These are phyloP conservation scores for Skeletonema costatum DNA, from an alignment of 108 stramenopile genomes.

Conservation along the genomic window DNA sequence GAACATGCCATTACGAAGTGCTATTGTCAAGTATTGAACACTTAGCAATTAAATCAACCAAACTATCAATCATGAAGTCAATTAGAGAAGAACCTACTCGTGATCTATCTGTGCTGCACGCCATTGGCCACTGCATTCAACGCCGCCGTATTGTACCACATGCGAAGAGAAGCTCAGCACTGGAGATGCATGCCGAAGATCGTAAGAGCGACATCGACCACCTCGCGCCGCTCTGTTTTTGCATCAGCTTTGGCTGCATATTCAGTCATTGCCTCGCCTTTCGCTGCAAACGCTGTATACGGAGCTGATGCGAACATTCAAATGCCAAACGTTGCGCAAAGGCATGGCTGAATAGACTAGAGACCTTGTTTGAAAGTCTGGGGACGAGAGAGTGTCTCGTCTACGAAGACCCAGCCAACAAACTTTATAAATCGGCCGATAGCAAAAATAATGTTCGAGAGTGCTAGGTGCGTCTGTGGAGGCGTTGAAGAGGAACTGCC, in stretches of 20 bases:
- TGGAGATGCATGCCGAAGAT: neutral
- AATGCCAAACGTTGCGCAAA: conserved; percentile 60
- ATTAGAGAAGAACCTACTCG: neutral
- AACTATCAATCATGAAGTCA: neutral
- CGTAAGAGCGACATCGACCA: neutral
- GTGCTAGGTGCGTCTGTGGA: conserved; percentile 40
- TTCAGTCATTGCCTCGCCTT: neutral
- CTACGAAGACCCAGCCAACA: conserved; percentile 65
- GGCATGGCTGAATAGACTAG: conserved; percentile 54
- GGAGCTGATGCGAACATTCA: conserved; percentile 74
- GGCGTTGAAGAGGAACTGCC: conserved; percentile 60
- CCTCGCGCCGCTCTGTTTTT: neutral
- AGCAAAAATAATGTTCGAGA: conserved; percentile 44
- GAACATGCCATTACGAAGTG: too few relatives aligned
- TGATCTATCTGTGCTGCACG: neutral
- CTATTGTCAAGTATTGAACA: too few relatives aligned
- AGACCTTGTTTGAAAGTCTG: conserved; percentile 66
- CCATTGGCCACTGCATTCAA: neutral
- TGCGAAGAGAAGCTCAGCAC: neutral
- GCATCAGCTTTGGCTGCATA: neutral
- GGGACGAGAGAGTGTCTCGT: conserved; percentile 77
- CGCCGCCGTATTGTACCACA: neutral
- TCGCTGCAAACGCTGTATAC: conserved; percentile 36
- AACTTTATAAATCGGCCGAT: conserved; percentile 67
- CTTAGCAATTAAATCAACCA: too few relatives aligned